These are phyloP conservation scores for Ilyonectria mors-panacis DNA, from an alignment of 2,329 filamentous ascomycete species.

Conservation along the genomic window DNA sequence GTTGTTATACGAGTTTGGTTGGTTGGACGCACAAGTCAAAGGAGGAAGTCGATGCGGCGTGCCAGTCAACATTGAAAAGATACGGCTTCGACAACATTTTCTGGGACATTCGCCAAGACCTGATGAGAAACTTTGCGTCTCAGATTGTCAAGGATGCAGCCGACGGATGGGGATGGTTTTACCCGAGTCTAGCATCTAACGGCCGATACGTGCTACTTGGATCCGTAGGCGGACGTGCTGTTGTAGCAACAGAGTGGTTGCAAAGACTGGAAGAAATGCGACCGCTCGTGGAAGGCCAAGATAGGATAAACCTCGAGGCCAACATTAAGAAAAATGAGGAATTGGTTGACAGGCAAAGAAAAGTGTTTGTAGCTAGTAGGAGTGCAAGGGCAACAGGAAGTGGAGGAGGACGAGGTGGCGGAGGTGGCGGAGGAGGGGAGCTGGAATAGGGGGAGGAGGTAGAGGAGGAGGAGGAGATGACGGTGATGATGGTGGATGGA, in stretches of 20 bases:
- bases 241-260: background rate
- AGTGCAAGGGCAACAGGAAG: background rate
- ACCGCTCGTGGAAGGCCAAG: background rate
- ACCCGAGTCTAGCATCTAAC: background rate
- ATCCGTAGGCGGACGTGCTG: background rate
- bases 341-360: background rate
- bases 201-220: background rate
- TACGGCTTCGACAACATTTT: constrained; percentile 14
- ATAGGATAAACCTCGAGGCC: background rate
- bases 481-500: background rate
- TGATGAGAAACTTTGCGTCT: constrained; percentile 2
- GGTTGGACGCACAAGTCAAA: constrained; percentile 18
- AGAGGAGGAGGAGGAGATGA: background rate
- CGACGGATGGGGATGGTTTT: constrained; percentile 3
- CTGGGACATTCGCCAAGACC: constrained; percentile 18
- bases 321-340: constrained; percentile 5
- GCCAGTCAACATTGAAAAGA: constrained; percentile 3
- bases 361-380: background rate
- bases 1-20: background rate
- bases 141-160: constrained; percentile 2
- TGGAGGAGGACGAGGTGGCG: background rate
- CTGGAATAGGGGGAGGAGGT: too few species aligned
- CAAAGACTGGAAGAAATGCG: constrained; percentile 13
- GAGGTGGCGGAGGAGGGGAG: too few species aligned
- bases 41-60: constrained; percentile 8